Percentiles rank a stretch among this genome's conserved stretches.
phyloP scores from a whole-genome alignment of 352 stramenopile genomes.

The Pythium oligandrum region DNA sequence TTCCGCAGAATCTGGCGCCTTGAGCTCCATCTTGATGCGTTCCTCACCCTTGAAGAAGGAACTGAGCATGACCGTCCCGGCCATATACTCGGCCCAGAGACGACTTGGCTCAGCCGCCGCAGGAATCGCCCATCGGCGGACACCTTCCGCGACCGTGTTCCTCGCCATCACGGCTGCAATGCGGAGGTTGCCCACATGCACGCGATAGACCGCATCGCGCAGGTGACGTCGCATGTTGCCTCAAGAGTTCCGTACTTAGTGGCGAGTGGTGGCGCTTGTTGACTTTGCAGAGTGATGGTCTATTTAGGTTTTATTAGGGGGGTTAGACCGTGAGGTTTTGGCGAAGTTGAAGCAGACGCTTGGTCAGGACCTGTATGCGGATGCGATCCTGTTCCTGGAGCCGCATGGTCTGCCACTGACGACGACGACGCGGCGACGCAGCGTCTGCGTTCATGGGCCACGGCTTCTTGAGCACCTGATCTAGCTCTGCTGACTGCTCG shows the following conservation, averaged over 20 bases:
- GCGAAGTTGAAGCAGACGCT: conserved; percentile 38
- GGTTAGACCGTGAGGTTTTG: conserved; percentile 43
- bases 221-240: conserved; percentile 19
- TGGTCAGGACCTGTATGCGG: conserved; percentile 39
- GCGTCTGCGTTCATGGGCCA: conserved; percentile 4
- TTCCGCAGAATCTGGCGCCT: conserved; percentile 59
- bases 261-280: conserved; percentile 3
- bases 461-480: conserved; percentile 1
- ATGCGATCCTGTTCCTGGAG: conserved; percentile 65
- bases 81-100: conserved; percentile 87
- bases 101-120: conserved; percentile 36
- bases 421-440: conserved; percentile 15
- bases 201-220: conserved; percentile 66
- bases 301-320: neutral
- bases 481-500: neutral
- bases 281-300: neutral
- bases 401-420: conserved; percentile 48
- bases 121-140: conserved; percentile 51
- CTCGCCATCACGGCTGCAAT: conserved; percentile 71
- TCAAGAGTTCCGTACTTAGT: conserved; percentile 32
- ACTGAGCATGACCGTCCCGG: conserved; percentile 77
- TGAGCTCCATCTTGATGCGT: conserved; percentile 72
- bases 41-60: conserved; percentile 87
- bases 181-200: conserved; percentile 77
- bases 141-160: conserved; percentile 45